Evolutionary conservation across 2,329 filamentous ascomycete species (phyloP), one percentile per base, ranked within the genome.

Genomic region (Arthrinium phaeospermum): DNA sequence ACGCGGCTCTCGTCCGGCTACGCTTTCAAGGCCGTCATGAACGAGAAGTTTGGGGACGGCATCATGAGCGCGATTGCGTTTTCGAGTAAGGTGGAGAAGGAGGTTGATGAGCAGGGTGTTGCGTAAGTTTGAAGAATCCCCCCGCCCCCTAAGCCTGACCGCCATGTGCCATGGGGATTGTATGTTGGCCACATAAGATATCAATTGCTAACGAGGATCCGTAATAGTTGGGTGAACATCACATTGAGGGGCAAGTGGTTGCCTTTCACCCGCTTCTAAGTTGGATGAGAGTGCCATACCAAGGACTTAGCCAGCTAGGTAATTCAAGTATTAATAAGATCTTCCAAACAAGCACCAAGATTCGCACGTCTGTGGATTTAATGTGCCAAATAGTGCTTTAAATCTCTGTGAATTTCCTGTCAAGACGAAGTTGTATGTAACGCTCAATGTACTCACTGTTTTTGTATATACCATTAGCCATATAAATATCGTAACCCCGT

Each of bases 31-130:
- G 95, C 95, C 0, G 90, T 98, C 5, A 81, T 98, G 82, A 98
- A 98, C 77, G 96, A 98, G 88, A 98, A 98, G 87, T 95, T 94
- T 80, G 93, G 93, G 0, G 93, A 95, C 80, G 96, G 96, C 0
- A 98, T 98, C 80, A 98, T 98, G 96, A 97, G 94, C 80, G 96
- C 95, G 0, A 98, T 98, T 79, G 91, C 91, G 22, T 98, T 98
- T 82, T 93, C 91, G 70, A 97, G 94, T 0, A 94, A 94, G 80
- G 93, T 98, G 2, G 94, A 98, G 82, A 97, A 97, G 89, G 96
- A 98, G 88, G 91, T 92, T 1, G 96, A 98, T 81, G 91, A 93
- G 73, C 90, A 93, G 78, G 95, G 95, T 4, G 88, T 90, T 70
- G 87, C 92, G 76, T 81, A 71, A 78, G 79, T 80, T 80, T 7